phyloP scores from a whole-genome alignment of 2,329 filamentous ascomycete genomes.

The Huntiella savannae region DNA sequence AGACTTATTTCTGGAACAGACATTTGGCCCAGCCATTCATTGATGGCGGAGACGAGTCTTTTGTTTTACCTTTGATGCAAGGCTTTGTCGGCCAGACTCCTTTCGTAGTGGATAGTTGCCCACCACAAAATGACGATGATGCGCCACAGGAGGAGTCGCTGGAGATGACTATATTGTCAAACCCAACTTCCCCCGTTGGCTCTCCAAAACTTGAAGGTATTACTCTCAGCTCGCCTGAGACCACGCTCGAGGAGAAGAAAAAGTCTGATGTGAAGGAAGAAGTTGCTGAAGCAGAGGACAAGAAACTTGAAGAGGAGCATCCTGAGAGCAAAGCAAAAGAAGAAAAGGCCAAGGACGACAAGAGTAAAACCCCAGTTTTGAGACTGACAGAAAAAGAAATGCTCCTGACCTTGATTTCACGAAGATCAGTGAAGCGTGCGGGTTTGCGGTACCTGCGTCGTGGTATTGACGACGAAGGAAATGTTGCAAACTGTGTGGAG shows the following conservation, averaged over 20 bases:
- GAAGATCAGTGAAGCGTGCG: slow-evolving; percentile 67
- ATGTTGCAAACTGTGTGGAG: slow-evolving; percentile 78
- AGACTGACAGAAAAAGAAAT: slow-evolving; percentile 33
- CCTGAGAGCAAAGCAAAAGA: not conserved
- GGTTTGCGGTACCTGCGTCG: slow-evolving; percentile 79
- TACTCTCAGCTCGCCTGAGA: not conserved
- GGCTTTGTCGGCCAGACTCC: slow-evolving; percentile 78
- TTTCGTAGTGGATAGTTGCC: slow-evolving; percentile 52
- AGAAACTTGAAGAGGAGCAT: slow-evolving; percentile 7
- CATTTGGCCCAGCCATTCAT: slow-evolving; percentile 57
- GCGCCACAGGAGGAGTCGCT: slow-evolving; percentile 27
- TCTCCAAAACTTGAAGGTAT: slow-evolving; percentile 1
- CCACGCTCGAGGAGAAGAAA: slow-evolving; percentile 14
- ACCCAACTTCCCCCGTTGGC: slow-evolving; percentile 11
- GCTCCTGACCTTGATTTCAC: slow-evolving; percentile 78
- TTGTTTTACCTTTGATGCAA: slow-evolving; percentile 72
- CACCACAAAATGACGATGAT: slow-evolving; percentile 31
- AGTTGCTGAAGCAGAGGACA: slow-evolving; percentile 12
- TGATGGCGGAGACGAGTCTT: slow-evolving; percentile 47
- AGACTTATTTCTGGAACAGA: slow-evolving; percentile 79
- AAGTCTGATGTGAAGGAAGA: not conserved
- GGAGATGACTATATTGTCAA: slow-evolving; percentile 23
- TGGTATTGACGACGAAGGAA: slow-evolving; percentile 76
- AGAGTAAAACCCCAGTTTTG: not conserved
- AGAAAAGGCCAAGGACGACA: not conserved